Base-by-base conservation (phyloP, 2,329 filamentous ascomycete genomes). In the Fusarium sarcochroum region DNA sequence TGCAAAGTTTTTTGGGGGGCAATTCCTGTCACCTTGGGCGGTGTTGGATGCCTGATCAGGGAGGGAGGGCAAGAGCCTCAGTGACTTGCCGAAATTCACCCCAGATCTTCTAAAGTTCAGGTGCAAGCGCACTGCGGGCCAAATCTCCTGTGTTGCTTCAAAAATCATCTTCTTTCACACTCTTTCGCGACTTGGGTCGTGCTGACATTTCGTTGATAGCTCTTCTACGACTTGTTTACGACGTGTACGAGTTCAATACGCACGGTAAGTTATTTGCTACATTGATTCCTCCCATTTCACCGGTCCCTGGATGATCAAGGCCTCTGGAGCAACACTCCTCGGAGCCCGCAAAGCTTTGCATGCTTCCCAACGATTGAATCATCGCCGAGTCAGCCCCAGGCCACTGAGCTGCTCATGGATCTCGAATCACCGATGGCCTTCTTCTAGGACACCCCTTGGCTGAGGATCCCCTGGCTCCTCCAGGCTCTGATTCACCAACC, bases 201-300 rank as follows among this genome's bases (percentile, higher is more conserved):
- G 60, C 71, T 74, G 48, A 74, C 35, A 18, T 37, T 11, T 58
- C 21, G n/a, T 40, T 21, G 23, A 42, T 51, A 74, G 72, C 69
- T 69, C 63, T 73, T 65, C 67, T 65, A 72, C 72, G 72, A 72
- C 56, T 66, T 71, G 63, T 69, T 74, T 55, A 74, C 72, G 72
- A 74, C 67, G 63, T 74, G 72, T 66, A 74, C 72, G 70, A 72
- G 64, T 63, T 71, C 48, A 73, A 58, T 60, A 73, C 66, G 62
- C 70, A 73, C 70, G 72, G 72, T 74, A 74, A 69, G 72, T 61
- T 40, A 18, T 18, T 41, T 32, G 17, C 27, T 13, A 14, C 23
- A 17, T 23, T 42, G 17, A 35, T 58, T 46, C 21, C 23, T 14
- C 18, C 40, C 13, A 58, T 38, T 14, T 30, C 14, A n/a, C 17